Evolutionary conservation across 1,284 basidiomycete genomes (phyloP).

Genomic region (Pascua sp.): DNA sequence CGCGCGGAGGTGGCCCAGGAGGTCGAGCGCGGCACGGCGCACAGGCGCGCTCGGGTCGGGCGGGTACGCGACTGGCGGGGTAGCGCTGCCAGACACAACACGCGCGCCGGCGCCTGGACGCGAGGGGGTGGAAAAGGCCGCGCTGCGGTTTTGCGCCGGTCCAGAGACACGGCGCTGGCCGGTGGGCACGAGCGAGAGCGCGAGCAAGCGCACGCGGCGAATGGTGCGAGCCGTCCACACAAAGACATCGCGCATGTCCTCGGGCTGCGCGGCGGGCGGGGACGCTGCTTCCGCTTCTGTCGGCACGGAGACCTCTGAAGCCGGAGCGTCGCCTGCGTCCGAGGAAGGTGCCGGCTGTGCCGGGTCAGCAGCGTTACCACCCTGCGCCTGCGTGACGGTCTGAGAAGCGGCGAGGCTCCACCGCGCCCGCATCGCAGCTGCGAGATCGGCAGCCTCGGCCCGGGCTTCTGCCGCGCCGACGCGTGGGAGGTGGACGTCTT

Average conservation of each 20-base stretch:
- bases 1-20: conserved; percentile 34
- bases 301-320: too few species aligned
- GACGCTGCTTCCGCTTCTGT: neutral
- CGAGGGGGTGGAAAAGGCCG: conserved; percentile 35
- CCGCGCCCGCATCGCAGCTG: conserved; percentile 1
- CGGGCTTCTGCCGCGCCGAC: conserved; percentile 29
- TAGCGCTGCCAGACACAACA: neutral
- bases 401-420: conserved; percentile 4
- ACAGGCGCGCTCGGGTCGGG: conserved; percentile 10
- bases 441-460: conserved; percentile 26
- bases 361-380: too few species aligned
- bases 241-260: conserved; percentile 9
- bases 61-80: neutral
- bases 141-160: neutral
- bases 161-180: conserved; percentile 10
- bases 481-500: conserved; percentile 36
- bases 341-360: too few species aligned
- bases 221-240: conserved; percentile 34
- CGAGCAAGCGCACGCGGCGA: conserved; percentile 30
- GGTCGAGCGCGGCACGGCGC: conserved; percentile 40
- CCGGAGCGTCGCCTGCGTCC: too few species aligned
- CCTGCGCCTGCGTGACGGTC: neutral
- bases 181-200: conserved; percentile 19
- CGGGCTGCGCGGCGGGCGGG: conserved; percentile 12
- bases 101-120: conserved; percentile 7